These are phyloP conservation scores for Gossypioides kirkii DNA, from an alignment of 345 rosid genomes.

Conservation along the genomic window DNA sequence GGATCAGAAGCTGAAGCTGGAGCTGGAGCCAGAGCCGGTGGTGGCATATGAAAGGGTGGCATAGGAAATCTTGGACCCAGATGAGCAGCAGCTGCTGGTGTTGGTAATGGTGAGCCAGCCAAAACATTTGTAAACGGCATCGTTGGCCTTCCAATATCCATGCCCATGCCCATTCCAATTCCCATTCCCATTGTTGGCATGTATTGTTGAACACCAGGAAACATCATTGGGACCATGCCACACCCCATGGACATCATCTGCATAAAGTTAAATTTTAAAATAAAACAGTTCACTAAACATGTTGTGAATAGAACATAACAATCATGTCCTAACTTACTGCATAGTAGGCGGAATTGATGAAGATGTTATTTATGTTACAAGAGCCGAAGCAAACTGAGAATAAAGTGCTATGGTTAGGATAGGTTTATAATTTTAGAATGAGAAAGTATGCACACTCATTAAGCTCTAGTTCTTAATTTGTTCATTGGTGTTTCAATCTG, in stretches of 20 bases:
- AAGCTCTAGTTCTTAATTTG: not conserved
- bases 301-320: not conserved
- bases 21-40: slow-evolving; percentile 32
- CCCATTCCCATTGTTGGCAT: slow-evolving; percentile 70
- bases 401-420: not conserved
- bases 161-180: slow-evolving; percentile 49
- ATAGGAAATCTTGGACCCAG: slow-evolving; percentile 53
- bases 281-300: not conserved
- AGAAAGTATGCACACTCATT: not conserved
- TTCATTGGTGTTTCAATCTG: not conserved
- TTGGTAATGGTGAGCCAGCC: slow-evolving; percentile 49
- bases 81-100: slow-evolving; percentile 49
- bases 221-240: slow-evolving; percentile 75
- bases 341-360: not conserved
- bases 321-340: not conserved
- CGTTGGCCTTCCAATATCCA: slow-evolving; percentile 57
- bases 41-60: slow-evolving; percentile 55
- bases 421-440: not conserved
- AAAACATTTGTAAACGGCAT: slow-evolving; percentile 73
- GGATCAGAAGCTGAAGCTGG: slow-evolving; percentile 46
- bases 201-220: slow-evolving; percentile 57
- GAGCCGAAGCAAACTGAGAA: not conserved
- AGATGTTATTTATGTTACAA: not conserved
- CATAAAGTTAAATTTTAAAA: slow-evolving; percentile 18
- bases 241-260: slow-evolving; percentile 95